A percentile compares a stretch with the other conserved stretches of the same genome.
phyloP scores from a whole-genome alignment of 331 rosid genomes.

The Malus hybrid region DNA sequence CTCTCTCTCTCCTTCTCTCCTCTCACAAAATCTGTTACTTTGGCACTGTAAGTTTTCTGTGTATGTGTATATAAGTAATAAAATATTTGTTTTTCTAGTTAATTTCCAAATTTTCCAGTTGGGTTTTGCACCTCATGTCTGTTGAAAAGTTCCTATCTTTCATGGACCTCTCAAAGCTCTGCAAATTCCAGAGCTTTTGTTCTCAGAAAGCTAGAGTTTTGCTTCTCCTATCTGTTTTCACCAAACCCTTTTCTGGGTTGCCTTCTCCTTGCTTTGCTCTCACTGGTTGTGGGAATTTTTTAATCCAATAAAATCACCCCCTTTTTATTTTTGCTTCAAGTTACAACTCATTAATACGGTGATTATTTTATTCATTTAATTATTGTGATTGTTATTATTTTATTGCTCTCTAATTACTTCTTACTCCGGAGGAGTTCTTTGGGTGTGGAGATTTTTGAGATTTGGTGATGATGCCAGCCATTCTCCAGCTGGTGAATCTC shows the following conservation, averaged over 20 bases:
- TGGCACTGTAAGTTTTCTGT: conserved; percentile 6
- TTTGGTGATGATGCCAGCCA: conserved; percentile 30
- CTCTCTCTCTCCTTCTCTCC: conserved; percentile 11
- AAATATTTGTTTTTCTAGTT: conserved; percentile 11
- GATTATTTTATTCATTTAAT: conserved; percentile 24
- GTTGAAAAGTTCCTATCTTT: conserved; percentile 23
- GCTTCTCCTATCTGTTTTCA: conserved; percentile 38
- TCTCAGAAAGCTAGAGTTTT: conserved; percentile 30
- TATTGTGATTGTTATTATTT: neutral
- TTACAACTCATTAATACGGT: conserved; percentile 21
- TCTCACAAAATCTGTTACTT: conserved; percentile 17
- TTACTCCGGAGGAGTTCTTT: conserved; percentile 24
- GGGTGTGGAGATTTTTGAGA: conserved; percentile 22
- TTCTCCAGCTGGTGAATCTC: conserved; percentile 50
- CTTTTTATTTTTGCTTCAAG: conserved; percentile 46
- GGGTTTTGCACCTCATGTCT: conserved; percentile 23
- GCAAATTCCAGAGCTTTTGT: conserved; percentile 31
- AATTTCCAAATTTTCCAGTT: conserved; percentile 14
- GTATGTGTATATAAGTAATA: neutral
- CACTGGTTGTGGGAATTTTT: conserved; percentile 46
- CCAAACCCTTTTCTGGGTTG: conserved; percentile 45
- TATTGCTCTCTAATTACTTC: conserved; percentile 11
- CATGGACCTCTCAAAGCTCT: conserved; percentile 40
- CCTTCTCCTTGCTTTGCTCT: conserved; percentile 44
- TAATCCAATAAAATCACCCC: conserved; percentile 18